Base-by-base conservation (phyloP, 1,284 basidiomycete species). In the Malassezia caprae region DNA sequence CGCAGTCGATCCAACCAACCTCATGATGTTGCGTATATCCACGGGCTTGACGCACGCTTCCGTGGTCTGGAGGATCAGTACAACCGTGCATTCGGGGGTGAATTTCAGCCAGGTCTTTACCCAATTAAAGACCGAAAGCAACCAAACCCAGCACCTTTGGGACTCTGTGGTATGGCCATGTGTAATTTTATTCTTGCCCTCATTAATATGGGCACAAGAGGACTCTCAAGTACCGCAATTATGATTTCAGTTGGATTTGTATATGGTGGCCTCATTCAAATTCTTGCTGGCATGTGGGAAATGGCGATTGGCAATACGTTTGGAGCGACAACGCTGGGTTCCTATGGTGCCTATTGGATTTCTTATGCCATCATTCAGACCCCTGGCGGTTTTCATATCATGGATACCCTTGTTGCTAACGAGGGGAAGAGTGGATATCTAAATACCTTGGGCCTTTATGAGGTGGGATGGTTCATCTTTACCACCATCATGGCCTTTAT, bases 221-320 rank as follows among this genome's bases (percentile, higher is more conserved):
- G 68, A 10, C 63, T 73, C n/a, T 58, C 56, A 6, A 60, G 51
- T 3, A 62, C 65, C 37, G 62, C 68, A 30, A 58, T 68, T 4
- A 60, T 73, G 15, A 61, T 68, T 28, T 63, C 63, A 42, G 48
- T 71, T 23, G 72, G 65, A 3, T 51, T 73, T 46, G 67, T 47
- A 8, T 69, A 68, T 45, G 90, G 90, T 55, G 91, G 91, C 59
- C 80, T 91, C 21, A 82, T 81, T 8, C 91, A 81, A 67, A 59
- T 81, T 49, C 74, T 81, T 21, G 80, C 79, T 2, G 80, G 80
- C 44, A 78, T 81, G 68, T 78, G 80, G 76, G 79, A 80, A 70
- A 89, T 88, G 73, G 84, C 85, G 1, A 78, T 81, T 39, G 86
- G 86, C 10, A 80, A 81, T 75, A 81, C 80, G 2, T 82, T 81